phyloP scores from a whole-genome alignment of 2,329 filamentous ascomycete species.

The Microdochium trichocladiopsis region DNA sequence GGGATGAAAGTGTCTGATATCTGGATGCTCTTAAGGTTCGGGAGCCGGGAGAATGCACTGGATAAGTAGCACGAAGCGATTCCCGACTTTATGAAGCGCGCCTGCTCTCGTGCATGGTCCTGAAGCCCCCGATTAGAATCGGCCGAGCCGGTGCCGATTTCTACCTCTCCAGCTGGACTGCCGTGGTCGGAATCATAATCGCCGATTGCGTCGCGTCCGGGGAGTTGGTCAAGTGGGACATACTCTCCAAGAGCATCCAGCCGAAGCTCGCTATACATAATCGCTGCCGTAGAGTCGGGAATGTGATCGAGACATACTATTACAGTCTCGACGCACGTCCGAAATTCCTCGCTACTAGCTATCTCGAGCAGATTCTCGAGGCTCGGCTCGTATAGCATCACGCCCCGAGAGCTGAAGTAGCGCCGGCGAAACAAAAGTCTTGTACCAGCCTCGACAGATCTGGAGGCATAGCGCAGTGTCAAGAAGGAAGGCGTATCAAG shows the following conservation, averaged over 20 bases:
- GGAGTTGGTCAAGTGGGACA: not conserved
- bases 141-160: not conserved
- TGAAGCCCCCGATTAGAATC: not conserved
- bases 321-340: not conserved
- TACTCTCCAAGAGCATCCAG: not conserved
- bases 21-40: not conserved
- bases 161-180: not conserved
- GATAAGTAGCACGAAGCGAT: not conserved
- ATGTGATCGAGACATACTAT: not conserved
- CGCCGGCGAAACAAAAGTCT: not conserved
- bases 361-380: not conserved
- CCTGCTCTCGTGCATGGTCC: not conserved
- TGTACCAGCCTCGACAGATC: too few relatives aligned
- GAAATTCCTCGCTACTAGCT: not conserved
- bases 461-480: too few relatives aligned
- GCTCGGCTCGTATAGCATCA: not conserved
- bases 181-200: not conserved
- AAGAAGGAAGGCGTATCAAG: too few relatives aligned
- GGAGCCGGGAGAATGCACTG: not conserved
- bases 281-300: not conserved
- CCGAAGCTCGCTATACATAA: not conserved
- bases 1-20: not conserved
- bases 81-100: not conserved
- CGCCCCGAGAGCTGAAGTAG: not conserved
- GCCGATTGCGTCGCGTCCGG: not conserved